Base-by-base conservation (phyloP, 768 basidiomycete genomes). In the Xerocomellus dryophilus region DNA sequence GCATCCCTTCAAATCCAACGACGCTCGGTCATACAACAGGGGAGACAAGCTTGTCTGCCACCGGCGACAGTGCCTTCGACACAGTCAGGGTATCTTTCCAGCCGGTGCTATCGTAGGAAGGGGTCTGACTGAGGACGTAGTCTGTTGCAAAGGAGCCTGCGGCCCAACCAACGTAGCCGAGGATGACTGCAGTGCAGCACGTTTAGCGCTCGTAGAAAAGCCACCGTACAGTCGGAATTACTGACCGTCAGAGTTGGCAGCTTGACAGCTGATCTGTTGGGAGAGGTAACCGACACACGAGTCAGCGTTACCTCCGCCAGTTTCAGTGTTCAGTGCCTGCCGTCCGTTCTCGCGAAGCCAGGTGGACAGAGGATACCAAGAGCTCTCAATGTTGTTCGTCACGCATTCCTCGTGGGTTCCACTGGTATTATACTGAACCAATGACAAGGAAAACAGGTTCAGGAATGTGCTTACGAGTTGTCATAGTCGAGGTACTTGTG, bases 401-500 rank as follows among this genome's bases (percentile, higher is more conserved):
- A 74, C 71, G 54, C 84, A 85, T 32, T 76, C 77, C 2, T 67
- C 61, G 45, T 74, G 59, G 18, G 77, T 75, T 52, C 72, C 77
- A 25, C 66, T 76, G 58, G 10, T 20, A 23, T 27, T 25, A 23
- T 66, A 7, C 11, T 45, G 14, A 56, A 36, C 39, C 0, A 46
- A 25, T 9, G 40, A 20, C 20, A 7, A n/a, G 17, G 2, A 1
- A 29, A 43, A 23, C 35, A 8, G 21, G 47, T 32, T 45, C 2
- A 3, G 21, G 18, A 45, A 62, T 63, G 32, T 52, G 23, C 74
- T 66, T 62, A 78, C 51, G 75, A 80, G 62, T 76, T 78, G 59
- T 83, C 81, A 15, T 60, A 70, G 65, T 85, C 83, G 44, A 81
- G 76, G 68, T 84, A 84, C 62, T 81, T 79, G 74, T 85, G 83